phyloP scores from a whole-genome alignment of 2,329 filamentous ascomycete genomes.

The Dothistroma septosporum region DNA sequence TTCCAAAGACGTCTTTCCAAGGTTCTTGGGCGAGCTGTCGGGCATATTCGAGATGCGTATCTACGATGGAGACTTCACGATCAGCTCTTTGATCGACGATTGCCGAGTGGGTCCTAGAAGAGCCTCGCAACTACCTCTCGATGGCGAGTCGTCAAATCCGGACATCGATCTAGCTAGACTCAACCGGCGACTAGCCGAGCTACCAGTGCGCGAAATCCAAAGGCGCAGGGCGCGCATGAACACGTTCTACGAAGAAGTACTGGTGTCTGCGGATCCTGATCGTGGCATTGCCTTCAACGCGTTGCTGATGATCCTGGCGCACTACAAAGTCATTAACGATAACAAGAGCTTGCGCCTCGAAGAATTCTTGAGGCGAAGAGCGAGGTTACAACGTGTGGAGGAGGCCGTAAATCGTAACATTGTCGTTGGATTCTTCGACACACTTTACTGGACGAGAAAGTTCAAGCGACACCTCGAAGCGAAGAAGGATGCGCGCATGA shows the following conservation, averaged over 20 bases:
- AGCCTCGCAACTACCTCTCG: conserved; percentile 48
- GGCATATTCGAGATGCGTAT: conserved; percentile 97
- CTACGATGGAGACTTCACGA: conserved; percentile 85
- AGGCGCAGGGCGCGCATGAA: conserved; percentile 76
- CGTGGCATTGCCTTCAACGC: conserved; percentile 87
- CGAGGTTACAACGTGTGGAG: conserved; percentile 86
- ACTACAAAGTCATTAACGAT: conserved; percentile 98
- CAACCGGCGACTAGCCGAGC: conserved; percentile 64
- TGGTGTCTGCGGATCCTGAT: conserved; percentile 87
- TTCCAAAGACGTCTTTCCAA: conserved; percentile 80
- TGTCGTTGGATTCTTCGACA: conserved; percentile 94
- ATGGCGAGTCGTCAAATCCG: conserved; percentile 33
- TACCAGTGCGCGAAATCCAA: conserved; percentile 73
- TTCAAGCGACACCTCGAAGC: conserved; percentile 72
- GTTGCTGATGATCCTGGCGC: conserved; percentile 89
- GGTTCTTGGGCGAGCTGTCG: conserved; percentile 82
- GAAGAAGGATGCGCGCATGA: conserved; percentile 73
- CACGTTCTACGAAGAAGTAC: conserved; percentile 93
- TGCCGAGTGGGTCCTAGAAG: conserved; percentile 57
- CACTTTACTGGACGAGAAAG: conserved; percentile 77
- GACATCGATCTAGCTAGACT: conserved; percentile 70
- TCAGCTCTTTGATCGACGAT: conserved; percentile 81
- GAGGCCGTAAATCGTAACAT: conserved; percentile 87
- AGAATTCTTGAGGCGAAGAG: conserved; percentile 86
- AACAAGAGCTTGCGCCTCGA: conserved; percentile 93